These are phyloP conservation scores for Bombardia bombarda DNA, from an alignment of 495 filamentous ascomycete genomes.

Conservation along the genomic window DNA sequence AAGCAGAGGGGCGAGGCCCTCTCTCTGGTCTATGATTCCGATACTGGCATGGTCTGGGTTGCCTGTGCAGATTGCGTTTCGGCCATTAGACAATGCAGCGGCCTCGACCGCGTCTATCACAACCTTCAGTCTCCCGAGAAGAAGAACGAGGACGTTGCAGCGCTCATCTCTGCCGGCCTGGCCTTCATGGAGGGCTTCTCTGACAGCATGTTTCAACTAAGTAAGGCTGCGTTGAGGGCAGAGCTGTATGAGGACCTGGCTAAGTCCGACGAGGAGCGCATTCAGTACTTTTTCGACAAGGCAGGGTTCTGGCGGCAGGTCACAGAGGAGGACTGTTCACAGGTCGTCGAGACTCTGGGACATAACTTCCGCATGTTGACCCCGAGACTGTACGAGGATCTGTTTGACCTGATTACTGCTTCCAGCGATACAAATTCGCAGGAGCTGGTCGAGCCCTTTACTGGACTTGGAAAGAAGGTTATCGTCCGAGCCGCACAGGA, in stretches of 20 bases:
- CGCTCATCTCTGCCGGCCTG: slow-evolving; percentile 51
- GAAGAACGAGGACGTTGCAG: slow-evolving; percentile 27
- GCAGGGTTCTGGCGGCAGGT: slow-evolving; percentile 65
- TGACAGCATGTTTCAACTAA: slow-evolving; percentile 52
- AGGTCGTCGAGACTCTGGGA: slow-evolving; percentile 47
- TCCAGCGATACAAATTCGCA: slow-evolving; percentile 32
- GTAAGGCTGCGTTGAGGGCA: slow-evolving; percentile 48
- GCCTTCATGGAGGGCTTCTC: slow-evolving; percentile 54
- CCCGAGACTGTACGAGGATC: slow-evolving; percentile 43
- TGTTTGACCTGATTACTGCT: slow-evolving; percentile 32
- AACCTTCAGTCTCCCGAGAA: slow-evolving; percentile 38
- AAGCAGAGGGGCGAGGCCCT: slow-evolving; percentile 73
- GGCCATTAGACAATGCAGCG: slow-evolving; percentile 69
- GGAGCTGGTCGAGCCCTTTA: slow-evolving; percentile 39
- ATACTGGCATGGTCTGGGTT: slow-evolving; percentile 69
- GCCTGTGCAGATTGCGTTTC: slow-evolving; percentile 72
- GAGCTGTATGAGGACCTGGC: slow-evolving; percentile 66
- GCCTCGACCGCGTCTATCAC: slow-evolving; percentile 59
- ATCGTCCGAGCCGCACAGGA: slow-evolving; percentile 73
- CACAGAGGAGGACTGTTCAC: slow-evolving; percentile 57
- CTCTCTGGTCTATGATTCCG: slow-evolving; percentile 63
- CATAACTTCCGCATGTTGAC: slow-evolving; percentile 46
- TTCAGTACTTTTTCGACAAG: slow-evolving; percentile 63
- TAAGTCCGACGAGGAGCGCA: slow-evolving; percentile 56
- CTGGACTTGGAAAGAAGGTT: slow-evolving; percentile 62